Percentiles rank a stretch among this genome's conserved stretches.
These are phyloP conservation scores for Neonectria punicea DNA, from an alignment of 2,329 filamentous ascomycete genomes.

Conservation along the genomic window DNA sequence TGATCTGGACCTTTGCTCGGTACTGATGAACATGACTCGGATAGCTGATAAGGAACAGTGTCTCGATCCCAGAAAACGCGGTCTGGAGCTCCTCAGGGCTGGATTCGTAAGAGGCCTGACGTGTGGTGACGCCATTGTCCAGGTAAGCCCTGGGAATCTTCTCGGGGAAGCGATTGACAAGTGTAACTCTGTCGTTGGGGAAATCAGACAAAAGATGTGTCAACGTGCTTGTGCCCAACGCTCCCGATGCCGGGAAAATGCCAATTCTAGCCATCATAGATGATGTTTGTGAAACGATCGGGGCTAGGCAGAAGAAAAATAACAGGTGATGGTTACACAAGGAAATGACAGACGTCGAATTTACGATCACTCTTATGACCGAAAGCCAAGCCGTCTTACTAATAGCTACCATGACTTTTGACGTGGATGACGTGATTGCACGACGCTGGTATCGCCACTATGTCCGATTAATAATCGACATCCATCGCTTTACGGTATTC, in stretches of 20 bases:
- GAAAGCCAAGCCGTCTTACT: background rate
- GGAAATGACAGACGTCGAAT: background rate
- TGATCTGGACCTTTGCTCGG: slow-evolving; percentile 12
- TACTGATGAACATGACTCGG: slow-evolving; percentile 34
- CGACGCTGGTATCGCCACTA: background rate
- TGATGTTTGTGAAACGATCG: background rate
- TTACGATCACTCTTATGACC: background rate
- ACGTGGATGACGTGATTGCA: background rate
- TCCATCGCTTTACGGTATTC: too few relatives aligned
- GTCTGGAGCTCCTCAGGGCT: background rate
- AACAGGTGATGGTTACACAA: background rate
- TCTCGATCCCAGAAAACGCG: slow-evolving; percentile 7
- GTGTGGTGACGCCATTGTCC: background rate
- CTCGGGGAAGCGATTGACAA: slow-evolving; percentile 27
- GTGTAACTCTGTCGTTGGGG: slow-evolving; percentile 22
- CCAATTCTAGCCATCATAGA: slow-evolving; percentile 3
- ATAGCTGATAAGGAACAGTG: slow-evolving; percentile 32
- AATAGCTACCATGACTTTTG: background rate
- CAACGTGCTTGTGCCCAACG: slow-evolving; percentile 31
- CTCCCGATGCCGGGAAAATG: slow-evolving; percentile 36
- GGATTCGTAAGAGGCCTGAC: background rate
- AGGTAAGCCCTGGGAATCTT: slow-evolving; percentile 18
- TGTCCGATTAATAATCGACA: background rate
- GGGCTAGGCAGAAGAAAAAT: background rate
- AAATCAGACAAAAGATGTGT: slow-evolving; percentile 21